Conservation (phyloP, 1,284 basidiomycete genomes). For the Irpex sp. region DNA sequence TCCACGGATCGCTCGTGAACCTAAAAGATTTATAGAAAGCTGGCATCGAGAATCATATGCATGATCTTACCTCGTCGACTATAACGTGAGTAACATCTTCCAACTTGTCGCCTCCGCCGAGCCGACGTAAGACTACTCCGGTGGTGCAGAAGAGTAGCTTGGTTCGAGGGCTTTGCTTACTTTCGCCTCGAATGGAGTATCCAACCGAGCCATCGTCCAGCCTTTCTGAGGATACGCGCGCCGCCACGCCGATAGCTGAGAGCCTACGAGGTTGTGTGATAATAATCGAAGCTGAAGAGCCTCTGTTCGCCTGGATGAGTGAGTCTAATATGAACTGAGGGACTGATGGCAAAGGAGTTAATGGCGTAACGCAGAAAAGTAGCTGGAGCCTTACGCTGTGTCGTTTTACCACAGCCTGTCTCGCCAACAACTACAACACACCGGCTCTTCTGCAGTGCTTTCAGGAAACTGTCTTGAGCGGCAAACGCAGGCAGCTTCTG, state of each 20-base stretch:
- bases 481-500: conserved; percentile 75
- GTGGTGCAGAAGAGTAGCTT: conserved; percentile 91
- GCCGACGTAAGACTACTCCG: conserved; percentile 81
- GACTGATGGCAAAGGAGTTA: conserved; percentile 37
- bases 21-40: too few species aligned
- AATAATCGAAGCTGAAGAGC: conserved; percentile 75
- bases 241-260: conserved; percentile 87
- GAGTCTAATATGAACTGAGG: conserved; percentile 89
- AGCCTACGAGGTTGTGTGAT: conserved; percentile 91
- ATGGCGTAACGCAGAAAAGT: background rate
- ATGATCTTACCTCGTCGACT: conserved; percentile 78
- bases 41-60: too few species aligned
- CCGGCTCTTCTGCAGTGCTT: conserved; percentile 54
- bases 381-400: conserved; percentile 51
- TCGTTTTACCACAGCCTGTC: conserved; percentile 91
- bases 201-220: conserved; percentile 83
- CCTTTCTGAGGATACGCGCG: conserved; percentile 85
- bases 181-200: conserved; percentile 91
- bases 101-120: conserved; percentile 75
- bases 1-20: conserved; percentile 91
- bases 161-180: conserved; percentile 62
- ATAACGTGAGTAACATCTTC: conserved; percentile 79
- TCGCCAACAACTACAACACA: conserved; percentile 85
- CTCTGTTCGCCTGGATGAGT: conserved; percentile 62
- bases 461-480: conserved; percentile 62